Evolutionary conservation across 441 rosid species (phyloP).

Genomic region (Flueggea neowawraea): DNA sequence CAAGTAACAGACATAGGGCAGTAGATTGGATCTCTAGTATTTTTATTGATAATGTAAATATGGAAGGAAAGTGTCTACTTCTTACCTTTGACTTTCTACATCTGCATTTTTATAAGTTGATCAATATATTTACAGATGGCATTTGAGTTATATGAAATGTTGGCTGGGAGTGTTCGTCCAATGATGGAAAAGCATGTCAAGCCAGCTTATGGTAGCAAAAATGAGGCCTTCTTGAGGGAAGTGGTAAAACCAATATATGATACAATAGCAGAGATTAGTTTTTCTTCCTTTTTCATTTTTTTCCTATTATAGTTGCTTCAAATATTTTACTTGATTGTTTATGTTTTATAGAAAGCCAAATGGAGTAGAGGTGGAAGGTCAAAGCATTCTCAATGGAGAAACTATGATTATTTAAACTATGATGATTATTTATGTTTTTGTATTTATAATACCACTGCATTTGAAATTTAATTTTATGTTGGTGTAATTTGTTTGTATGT

Average conservation of each 20-base stretch:
- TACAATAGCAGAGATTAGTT: constrained; percentile 64
- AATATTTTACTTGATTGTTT: not conserved
- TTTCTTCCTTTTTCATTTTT: not conserved
- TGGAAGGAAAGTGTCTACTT: no score
- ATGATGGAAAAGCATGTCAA: constrained; percentile 95
- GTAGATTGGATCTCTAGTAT: no score
- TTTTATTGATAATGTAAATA: no score
- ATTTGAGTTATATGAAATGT: constrained; percentile 91
- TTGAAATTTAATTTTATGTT: no score
- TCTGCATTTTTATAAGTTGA: no score
- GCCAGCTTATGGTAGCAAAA: constrained; percentile 97
- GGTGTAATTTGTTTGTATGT: no score
- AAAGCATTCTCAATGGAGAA: constrained; percentile 99
- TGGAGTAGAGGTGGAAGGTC: constrained; percentile 76
- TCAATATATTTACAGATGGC: constrained; percentile 61
- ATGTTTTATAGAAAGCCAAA: constrained; percentile 67
- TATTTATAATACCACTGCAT: no score
- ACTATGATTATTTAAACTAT: constrained; percentile 97
- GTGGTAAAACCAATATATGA: constrained; percentile 90
- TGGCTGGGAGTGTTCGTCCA: constrained; percentile 96
- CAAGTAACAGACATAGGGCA: no score
- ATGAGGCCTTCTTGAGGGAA: constrained; percentile 88
- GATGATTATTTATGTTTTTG: no score
- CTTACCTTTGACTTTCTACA: no score
- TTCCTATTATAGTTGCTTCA: not conserved